Evolutionary conservation across 345 rosid species (phyloP).

Genomic region (Lenwebbia sp.): DNA sequence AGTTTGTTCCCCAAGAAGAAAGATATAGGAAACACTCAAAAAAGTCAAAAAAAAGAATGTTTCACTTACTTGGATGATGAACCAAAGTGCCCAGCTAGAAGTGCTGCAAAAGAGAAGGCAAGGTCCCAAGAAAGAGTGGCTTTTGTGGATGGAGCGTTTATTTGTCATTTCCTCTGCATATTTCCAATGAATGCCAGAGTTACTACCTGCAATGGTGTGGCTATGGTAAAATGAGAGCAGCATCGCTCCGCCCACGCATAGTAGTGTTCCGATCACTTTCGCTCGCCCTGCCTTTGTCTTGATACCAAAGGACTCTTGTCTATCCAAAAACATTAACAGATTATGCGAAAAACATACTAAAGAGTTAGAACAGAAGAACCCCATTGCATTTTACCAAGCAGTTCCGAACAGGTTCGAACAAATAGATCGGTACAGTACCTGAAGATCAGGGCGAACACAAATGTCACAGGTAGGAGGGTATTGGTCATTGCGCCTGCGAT

Average conservation of each 20-base stretch:
- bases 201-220: conserved; percentile 32
- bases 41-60: background rate
- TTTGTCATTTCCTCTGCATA: conserved; percentile 34
- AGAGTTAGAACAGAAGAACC: no score
- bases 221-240: conserved; percentile 86
- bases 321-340: background rate
- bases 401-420: background rate
- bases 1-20: background rate
- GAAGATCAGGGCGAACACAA: conserved; percentile 65
- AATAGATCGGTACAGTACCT: conserved; percentile 15
- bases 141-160: conserved; percentile 4
- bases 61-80: conserved; percentile 48
- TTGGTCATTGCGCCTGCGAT: conserved; percentile 70
- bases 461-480: conserved; percentile 72
- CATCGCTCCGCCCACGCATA: conserved; percentile 93
- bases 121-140: conserved; percentile 53
- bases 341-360: no score
- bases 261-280: conserved; percentile 58
- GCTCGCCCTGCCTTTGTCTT: conserved; percentile 63
- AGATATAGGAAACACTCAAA: background rate
- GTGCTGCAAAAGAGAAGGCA: conserved; percentile 46
- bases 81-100: conserved; percentile 65
- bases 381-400: background rate
- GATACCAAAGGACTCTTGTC: conserved; percentile 66
- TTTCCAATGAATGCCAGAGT: conserved; percentile 67